phyloP scores from a whole-genome alignment of 1,139 yeast species.

The Geotrichum australiense region DNA sequence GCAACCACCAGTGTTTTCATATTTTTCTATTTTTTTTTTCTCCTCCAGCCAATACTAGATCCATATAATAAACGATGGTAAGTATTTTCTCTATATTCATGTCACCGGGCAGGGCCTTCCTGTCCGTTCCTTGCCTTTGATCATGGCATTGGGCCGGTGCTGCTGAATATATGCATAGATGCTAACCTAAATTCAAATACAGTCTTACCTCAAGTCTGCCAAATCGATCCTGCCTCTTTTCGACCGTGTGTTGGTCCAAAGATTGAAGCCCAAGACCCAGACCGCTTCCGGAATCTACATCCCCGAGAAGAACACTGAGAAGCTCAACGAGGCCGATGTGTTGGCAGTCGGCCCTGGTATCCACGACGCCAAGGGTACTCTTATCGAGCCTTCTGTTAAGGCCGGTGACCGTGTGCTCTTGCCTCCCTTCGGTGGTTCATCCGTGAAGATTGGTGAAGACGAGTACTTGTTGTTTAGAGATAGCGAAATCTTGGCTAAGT shows the following conservation, averaged over 20 bases:
- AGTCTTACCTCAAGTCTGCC: slow-evolving; percentile 66
- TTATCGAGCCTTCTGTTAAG: slow-evolving; percentile 64
- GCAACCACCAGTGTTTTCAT: too few species aligned
- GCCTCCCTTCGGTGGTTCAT: slow-evolving; percentile 84
- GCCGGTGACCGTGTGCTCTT: slow-evolving; percentile 91
- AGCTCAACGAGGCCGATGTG: slow-evolving; percentile 55
- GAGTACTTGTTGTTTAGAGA: slow-evolving; percentile 55
- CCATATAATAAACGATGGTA: too few species aligned
- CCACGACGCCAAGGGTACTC: slow-evolving; percentile 50
- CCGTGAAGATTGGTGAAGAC: slow-evolving; percentile 78
- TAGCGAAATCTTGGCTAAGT: slow-evolving; percentile 88
- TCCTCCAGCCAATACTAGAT: too few species aligned
- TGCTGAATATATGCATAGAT: too few species aligned
- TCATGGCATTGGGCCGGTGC: too few species aligned
- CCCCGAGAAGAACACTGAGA: slow-evolving; percentile 95
- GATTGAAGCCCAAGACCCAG: slow-evolving; percentile 84
- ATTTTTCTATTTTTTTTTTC: too few species aligned
- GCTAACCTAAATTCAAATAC: not conserved
- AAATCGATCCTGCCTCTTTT: slow-evolving; percentile 84
- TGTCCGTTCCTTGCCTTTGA: slow-evolving; percentile 1
- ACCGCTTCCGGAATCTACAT: slow-evolving; percentile 93
- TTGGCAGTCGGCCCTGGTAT: slow-evolving; percentile 49
- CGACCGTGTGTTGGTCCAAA: slow-evolving; percentile 93
- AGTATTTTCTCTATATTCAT: too few species aligned
- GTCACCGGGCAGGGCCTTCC: too few species aligned